Base-by-base conservation (phyloP, 306 rosid genomes). In the Medicago ruthenica region DNA sequence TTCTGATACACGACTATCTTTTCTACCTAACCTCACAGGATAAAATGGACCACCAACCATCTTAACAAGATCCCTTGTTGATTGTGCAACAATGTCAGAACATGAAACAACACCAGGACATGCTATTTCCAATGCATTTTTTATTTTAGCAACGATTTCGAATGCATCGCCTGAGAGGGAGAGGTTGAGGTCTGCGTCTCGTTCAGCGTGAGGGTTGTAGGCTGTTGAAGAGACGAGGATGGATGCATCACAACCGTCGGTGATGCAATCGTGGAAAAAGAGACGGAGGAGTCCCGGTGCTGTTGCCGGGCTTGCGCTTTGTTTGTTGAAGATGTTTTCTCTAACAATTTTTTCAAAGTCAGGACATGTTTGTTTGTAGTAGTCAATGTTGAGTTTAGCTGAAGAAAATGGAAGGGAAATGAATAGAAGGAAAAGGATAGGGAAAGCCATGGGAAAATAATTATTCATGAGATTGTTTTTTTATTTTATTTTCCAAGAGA, bases 231-330 rank as follows among this genome's bases (percentile, higher is more conserved):
- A 16, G 42, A 89, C 0, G 4, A 89, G 84, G 44, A 89, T 22
- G 9, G 93, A 89, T n/a, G 83, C 85, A 7, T 89, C 93, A 4
- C 94, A 87, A 12, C 90, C 94, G 1, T 82, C 87, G 1, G 85
- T 81, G 42, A 89, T 36, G 83, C 91, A 89, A 58, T 89, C 94
- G 21, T 89, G 90, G 82, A 89, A 87, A 83, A 89, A 87, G 53
- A 87, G 73, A 27, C 89, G 84, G 7, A 89, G 83, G 11, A 83
- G 8, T 0, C 87, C 89, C 0, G 91, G 78, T 13, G 93, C 90
- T 0, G 93, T 85, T 15, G 87, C 71, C 0, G 85, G 84, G 14
- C 74, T 67, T 0, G 65, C 2, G 3, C 55, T 60, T 31, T 90
- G 92, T 58, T 88, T 88, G 66, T 2, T 7, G 64, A 27, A 83